These are phyloP conservation scores for Trichoderma guizhouense DNA, from an alignment of 2,329 filamentous ascomycete genomes.

Conservation along the genomic window DNA sequence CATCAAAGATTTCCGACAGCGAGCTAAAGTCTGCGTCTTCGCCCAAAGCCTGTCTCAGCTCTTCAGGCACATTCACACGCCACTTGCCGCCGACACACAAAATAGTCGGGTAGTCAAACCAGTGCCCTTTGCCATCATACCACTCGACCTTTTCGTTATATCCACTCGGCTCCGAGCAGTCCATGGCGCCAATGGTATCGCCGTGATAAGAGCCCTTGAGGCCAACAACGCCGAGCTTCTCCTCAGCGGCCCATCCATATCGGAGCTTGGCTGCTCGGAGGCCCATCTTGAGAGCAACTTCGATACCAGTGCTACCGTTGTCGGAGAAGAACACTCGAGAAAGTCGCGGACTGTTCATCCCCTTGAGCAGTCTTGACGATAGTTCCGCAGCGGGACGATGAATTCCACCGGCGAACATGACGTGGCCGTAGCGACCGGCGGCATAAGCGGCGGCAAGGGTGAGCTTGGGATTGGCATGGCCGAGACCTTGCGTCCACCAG, in stretches of 20 bases:
- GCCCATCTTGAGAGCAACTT: constrained; percentile 84
- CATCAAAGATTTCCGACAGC: constrained; percentile 58
- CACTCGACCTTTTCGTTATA: constrained; percentile 84
- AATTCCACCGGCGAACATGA: constrained; percentile 81
- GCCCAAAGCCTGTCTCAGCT: constrained; percentile 46
- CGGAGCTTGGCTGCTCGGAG: constrained; percentile 64
- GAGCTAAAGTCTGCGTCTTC: constrained; percentile 42
- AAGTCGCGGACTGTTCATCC: constrained; percentile 61
- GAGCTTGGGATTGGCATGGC: constrained; percentile 70
- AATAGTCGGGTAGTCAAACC: constrained; percentile 76
- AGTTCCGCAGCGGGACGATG: constrained; percentile 73
- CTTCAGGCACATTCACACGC: constrained; percentile 56
- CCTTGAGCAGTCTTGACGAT: constrained; percentile 60
- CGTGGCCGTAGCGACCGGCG: constrained; percentile 79
- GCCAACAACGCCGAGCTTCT: constrained; percentile 65
- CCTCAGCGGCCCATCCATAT: constrained; percentile 60
- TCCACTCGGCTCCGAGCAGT: constrained; percentile 71
- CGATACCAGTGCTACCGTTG: constrained; percentile 78
- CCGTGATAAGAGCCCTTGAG: constrained; percentile 81
- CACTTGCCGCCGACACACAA: constrained; percentile 64
- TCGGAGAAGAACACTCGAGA: constrained; percentile 77
- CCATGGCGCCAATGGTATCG: constrained; percentile 86
- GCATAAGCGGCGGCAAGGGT: constrained; percentile 76
- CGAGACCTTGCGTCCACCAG: constrained; percentile 89
- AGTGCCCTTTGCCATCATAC: constrained; percentile 75